Percentiles rank a stretch among this genome's conserved stretches.
phyloP scores from a whole-genome alignment of 257 asterid species.

The Plantago elongata region DNA sequence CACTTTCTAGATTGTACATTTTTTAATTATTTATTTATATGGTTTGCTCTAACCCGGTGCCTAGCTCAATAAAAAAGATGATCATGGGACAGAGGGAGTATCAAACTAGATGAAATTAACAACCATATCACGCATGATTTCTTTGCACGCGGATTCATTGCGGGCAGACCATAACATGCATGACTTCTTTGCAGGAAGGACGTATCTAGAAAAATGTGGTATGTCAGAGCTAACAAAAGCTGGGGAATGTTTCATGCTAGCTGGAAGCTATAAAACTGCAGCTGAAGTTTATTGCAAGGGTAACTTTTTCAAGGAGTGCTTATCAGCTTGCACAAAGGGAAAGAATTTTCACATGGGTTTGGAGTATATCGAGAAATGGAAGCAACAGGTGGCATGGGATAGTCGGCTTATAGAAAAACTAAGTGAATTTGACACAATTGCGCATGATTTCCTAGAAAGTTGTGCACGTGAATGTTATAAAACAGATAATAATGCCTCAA shows the following conservation, averaged over 20 bases:
- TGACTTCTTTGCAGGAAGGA: constrained; percentile 30
- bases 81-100: too few species aligned
- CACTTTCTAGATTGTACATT: too few species aligned
- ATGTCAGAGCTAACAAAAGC: constrained; percentile 36
- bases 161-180: neutral
- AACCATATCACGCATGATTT: neutral
- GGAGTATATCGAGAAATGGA: constrained; percentile 50
- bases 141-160: constrained; percentile 11
- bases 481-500: constrained; percentile 28
- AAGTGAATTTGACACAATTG: constrained; percentile 27
- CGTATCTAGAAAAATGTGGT: constrained; percentile 50
- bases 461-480: constrained; percentile 32
- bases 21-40: too few species aligned
- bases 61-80: too few species aligned
- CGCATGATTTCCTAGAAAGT: constrained; percentile 40
- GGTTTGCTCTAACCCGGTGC: too few species aligned
- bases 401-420: constrained; percentile 5
- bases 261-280: constrained; percentile 37
- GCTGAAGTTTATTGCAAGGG: constrained; percentile 46
- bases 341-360: constrained; percentile 38
- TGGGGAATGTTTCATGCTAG: constrained; percentile 56
- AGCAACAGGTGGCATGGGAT: constrained; percentile 24
- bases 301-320: constrained; percentile 38
- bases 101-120: too few species aligned
- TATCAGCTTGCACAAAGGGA: constrained; percentile 44